These are phyloP conservation scores for Chloris gayana DNA, from an alignment of 176 grass and related monocot genomes.

Conservation along the genomic window DNA sequence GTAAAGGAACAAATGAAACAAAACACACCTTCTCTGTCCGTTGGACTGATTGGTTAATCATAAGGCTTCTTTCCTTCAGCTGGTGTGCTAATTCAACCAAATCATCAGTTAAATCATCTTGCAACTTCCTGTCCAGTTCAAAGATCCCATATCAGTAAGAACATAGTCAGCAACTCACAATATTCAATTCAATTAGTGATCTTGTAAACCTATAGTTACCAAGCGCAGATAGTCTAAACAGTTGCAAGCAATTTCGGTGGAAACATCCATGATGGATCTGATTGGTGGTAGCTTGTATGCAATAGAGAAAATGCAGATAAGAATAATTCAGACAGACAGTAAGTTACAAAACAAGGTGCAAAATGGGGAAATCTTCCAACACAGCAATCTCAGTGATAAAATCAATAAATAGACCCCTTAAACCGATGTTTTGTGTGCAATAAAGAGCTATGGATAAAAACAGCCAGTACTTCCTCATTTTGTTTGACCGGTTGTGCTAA, in stretches of 20 bases:
- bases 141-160: constrained; percentile 15
- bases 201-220: neutral
- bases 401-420: neutral
- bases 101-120: constrained; percentile 95
- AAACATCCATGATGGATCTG: too few species aligned
- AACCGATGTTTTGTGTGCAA: neutral
- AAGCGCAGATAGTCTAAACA: neutral
- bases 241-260: neutral
- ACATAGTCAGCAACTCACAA: neutral
- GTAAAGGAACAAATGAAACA: too few species aligned
- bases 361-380: neutral
- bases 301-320: too few species aligned
- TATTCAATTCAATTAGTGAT: neutral
- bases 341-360: neutral
- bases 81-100: too few species aligned
- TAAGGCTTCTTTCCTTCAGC: too few species aligned
- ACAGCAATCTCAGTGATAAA: neutral
- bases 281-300: too few species aligned
- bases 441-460: neutral
- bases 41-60: too few species aligned
- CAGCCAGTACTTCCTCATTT: neutral
- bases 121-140: constrained; percentile 63
- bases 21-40: too few species aligned
- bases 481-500: neutral
- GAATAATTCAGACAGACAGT: too few species aligned